Evolutionary conservation across 2,329 filamentous ascomycete genomes (phyloP).

Genomic region (Phialocephala sp.): DNA sequence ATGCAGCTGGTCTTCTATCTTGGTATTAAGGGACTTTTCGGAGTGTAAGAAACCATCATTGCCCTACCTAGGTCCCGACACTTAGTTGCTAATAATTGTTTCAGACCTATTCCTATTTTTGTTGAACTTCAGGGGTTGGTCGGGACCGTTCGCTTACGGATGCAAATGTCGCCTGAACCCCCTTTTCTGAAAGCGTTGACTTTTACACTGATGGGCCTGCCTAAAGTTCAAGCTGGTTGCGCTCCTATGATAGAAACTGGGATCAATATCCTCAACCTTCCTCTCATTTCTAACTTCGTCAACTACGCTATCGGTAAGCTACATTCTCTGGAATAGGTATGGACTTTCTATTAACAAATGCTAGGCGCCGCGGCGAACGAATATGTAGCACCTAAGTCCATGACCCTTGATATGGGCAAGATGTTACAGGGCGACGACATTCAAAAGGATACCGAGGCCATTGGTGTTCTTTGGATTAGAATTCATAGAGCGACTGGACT

Average conservation of each 20-base stretch:
- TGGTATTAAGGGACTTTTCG: constrained; percentile 53
- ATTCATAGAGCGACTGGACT: constrained; percentile 88
- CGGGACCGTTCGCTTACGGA: constrained; percentile 79
- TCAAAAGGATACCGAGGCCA: constrained; percentile 83
- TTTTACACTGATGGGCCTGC: constrained; percentile 92
- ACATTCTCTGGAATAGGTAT: not conserved
- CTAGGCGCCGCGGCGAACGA: constrained; percentile 77
- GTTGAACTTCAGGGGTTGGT: constrained; percentile 92
- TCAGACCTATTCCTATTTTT: constrained; percentile 41
- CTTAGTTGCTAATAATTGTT: not conserved
- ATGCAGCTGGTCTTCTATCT: constrained; percentile 96
- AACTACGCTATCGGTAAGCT: constrained; percentile 70
- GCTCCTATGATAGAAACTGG: constrained; percentile 91
- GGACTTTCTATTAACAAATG: not conserved
- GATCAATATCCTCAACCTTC: constrained; percentile 89
- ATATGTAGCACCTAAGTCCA: constrained; percentile 93
- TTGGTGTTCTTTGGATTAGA: constrained; percentile 90
- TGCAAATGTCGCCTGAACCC: constrained; percentile 87
- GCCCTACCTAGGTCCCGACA: not conserved
- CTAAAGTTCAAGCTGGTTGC: constrained; percentile 87
- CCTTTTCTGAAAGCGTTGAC: constrained; percentile 92
- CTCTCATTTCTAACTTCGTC: constrained; percentile 86
- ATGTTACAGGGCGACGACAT: constrained; percentile 92
- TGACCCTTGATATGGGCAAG: constrained; percentile 89
- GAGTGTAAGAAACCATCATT: constrained; percentile 27